Conservation (phyloP, 225 moss, liverwort and hornwort genomes). For the Physcomitrium patens region DNA sequence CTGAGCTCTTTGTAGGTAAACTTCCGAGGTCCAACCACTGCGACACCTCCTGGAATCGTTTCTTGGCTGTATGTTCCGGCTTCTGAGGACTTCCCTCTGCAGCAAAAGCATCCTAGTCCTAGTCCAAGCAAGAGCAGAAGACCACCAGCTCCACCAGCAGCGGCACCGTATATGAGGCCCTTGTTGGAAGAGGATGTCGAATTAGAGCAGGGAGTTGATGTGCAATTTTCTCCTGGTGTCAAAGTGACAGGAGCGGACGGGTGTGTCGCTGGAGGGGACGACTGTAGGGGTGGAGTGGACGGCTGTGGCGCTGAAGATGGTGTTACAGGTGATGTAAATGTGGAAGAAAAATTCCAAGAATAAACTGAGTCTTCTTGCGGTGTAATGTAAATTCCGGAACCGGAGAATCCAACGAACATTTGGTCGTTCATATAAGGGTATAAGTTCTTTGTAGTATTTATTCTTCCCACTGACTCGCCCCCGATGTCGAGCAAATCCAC, state of each 20-base stretch:
- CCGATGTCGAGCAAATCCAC: conserved; percentile 35
- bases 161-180: conserved; percentile 33
- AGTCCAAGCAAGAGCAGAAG: conserved; percentile 39
- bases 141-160: conserved; percentile 32
- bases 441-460: conserved; percentile 24
- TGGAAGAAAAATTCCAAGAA: conserved; percentile 46
- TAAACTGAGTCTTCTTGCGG: conserved; percentile 31
- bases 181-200: conserved; percentile 22
- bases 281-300: neutral
- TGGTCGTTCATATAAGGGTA: conserved; percentile 33
- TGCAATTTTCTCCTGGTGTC: conserved; percentile 17
- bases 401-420: conserved; percentile 51
- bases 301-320: neutral
- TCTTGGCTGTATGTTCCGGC: conserved; percentile 26
- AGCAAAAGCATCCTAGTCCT: conserved; percentile 38
- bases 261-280: neutral
- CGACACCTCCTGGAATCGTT: conserved; percentile 44
- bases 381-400: neutral
- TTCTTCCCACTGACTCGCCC: neutral
- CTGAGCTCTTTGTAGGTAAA: conserved; percentile 61
- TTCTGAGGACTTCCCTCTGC: conserved; percentile 18
- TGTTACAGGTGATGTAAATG: conserved; percentile 10
- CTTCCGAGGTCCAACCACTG: conserved; percentile 42
- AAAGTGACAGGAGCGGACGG: conserved; percentile 7
- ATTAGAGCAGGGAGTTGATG: conserved; percentile 26